A percentile compares a stretch with the other conserved stretches of the same genome.
Conservation (phyloP, 495 filamentous ascomycete genomes). For the Aspergillus ellipticus region DNA sequence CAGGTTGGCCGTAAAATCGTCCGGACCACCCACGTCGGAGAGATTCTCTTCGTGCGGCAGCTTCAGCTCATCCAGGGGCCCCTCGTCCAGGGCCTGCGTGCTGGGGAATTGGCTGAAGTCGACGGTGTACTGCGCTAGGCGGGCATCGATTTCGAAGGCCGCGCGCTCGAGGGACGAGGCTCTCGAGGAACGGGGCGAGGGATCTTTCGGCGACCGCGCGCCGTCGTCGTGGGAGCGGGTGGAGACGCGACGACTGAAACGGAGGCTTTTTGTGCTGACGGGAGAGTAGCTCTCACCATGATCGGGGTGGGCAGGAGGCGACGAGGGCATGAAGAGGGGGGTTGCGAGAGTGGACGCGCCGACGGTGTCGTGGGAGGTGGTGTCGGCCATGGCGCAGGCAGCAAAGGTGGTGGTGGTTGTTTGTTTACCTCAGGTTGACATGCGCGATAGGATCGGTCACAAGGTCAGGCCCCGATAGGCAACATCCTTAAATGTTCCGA, state of each 20-base stretch:
- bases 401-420: neutral
- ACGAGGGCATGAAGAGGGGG: constrained; percentile 38
- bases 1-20: constrained; percentile 51
- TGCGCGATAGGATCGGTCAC: neutral
- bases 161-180: constrained; percentile 26
- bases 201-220: constrained; percentile 15
- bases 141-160: constrained; percentile 36
- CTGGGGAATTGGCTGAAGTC: constrained; percentile 46
- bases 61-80: constrained; percentile 25
- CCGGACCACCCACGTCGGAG: constrained; percentile 49
- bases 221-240: constrained; percentile 10
- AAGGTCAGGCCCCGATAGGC: neutral
- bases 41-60: constrained; percentile 28
- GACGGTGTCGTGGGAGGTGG: constrained; percentile 45
- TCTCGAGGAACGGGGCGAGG: constrained; percentile 17
- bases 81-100: constrained; percentile 32
- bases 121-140: constrained; percentile 44
- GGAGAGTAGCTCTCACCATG: constrained; percentile 20
- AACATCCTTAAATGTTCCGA: neutral
- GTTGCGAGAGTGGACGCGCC: constrained; percentile 41
- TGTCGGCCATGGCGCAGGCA: constrained; percentile 31
- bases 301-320: constrained; percentile 25
- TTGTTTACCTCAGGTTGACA: neutral
- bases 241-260: constrained; percentile 15
- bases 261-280: constrained; percentile 22